phyloP scores from a whole-genome alignment of 1,139 yeast genomes.

The Suhomyces wounanorum region DNA sequence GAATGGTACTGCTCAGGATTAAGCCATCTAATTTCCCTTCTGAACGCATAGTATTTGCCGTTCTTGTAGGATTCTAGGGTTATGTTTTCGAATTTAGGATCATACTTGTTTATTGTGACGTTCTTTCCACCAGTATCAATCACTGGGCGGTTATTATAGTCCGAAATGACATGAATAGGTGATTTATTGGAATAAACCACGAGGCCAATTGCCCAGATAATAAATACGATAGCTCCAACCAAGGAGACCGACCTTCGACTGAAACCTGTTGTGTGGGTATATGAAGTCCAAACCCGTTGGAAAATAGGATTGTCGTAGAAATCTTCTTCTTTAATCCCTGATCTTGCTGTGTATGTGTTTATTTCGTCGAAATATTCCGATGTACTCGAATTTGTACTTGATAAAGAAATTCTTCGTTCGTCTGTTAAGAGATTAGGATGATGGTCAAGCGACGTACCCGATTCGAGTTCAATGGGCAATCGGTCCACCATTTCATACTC shows the following conservation, averaged over 20 bases:
- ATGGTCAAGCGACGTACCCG: not conserved
- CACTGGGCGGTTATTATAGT: constrained; percentile 32
- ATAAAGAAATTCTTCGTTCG: not conserved
- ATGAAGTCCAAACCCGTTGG: constrained; percentile 26
- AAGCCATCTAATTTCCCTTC: constrained; percentile 33
- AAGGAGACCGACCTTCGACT: constrained; percentile 13
- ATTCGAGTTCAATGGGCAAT: constrained; percentile 4
- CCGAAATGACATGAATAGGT: constrained; percentile 23
- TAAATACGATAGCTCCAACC: constrained; percentile 9
- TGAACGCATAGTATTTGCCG: constrained; percentile 26
- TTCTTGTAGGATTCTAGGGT: constrained; percentile 29
- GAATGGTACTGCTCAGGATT: constrained; percentile 33
- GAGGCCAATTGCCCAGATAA: constrained; percentile 33
- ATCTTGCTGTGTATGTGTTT: constrained; percentile 20
- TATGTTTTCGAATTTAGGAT: constrained; percentile 30
- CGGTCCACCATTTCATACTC: constrained; percentile 31
- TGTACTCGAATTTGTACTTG: constrained; percentile 15
- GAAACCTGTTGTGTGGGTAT: constrained; percentile 18
- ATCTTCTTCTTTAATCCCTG: constrained; percentile 20
- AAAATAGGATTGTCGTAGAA: constrained; percentile 30
- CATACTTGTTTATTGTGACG: constrained; percentile 35
- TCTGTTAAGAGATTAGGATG: not conserved
- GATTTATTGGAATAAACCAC: constrained; percentile 34
- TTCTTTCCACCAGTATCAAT: constrained; percentile 32
- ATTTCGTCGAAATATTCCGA: constrained; percentile 37